Percentiles rank a stretch among this genome's conserved stretches.
Conservation (phyloP, 2,329 filamentous ascomycete species). For the Ophiosphaerella herpotricha region DNA sequence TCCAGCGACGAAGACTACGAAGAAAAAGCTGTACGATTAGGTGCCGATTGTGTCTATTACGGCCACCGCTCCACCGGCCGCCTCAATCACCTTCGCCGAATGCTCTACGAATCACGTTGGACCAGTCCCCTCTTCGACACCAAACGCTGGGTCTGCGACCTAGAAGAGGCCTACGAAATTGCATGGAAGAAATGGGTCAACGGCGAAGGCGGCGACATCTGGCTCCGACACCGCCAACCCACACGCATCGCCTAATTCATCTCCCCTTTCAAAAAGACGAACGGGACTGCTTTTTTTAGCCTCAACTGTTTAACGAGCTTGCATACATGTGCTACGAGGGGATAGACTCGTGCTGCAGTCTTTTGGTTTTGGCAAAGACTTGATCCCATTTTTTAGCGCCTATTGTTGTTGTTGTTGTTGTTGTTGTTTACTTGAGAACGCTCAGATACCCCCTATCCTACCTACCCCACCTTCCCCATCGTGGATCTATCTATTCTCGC, state of each 20-base stretch:
- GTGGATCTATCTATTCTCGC: constrained; percentile 1
- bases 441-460: neutral
- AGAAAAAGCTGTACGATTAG: constrained; percentile 53
- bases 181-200: constrained; percentile 88
- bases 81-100: constrained; percentile 75
- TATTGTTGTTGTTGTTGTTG: neutral
- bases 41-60: constrained; percentile 37
- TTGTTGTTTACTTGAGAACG: too few relatives aligned
- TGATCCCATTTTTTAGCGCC: neutral
- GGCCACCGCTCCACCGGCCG: constrained; percentile 59
- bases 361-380: constrained; percentile 20
- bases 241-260: constrained; percentile 2
- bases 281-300: too few relatives aligned
- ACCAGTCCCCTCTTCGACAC: constrained; percentile 90
- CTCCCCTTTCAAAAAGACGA: too few relatives aligned
- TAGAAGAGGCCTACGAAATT: constrained; percentile 85
- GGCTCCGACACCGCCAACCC: constrained; percentile 56
- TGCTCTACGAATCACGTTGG: constrained; percentile 85
- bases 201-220: constrained; percentile 91
- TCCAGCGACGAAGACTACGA: constrained; percentile 83
- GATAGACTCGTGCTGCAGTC: constrained; percentile 5
- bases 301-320: neutral
- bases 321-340: neutral
- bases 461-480: neutral
- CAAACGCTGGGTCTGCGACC: constrained; percentile 82